These are phyloP conservation scores for Cyclocybe cylindracea DNA, from an alignment of 768 basidiomycete species.

Conservation along the genomic window DNA sequence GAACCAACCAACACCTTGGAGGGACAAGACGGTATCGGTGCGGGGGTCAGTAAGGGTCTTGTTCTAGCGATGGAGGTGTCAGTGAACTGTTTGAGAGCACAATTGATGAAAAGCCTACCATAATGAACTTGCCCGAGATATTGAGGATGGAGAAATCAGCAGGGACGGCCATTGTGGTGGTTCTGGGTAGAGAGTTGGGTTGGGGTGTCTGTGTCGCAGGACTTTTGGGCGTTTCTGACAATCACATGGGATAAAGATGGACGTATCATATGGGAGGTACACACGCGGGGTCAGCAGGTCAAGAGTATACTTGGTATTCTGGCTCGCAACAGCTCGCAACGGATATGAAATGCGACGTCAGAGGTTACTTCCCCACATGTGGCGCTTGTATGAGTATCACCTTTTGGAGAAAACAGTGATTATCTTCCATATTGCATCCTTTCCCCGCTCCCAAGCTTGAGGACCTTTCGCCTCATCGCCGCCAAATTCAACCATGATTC, in stretches of 20 bases:
- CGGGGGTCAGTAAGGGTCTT: conserved; percentile 59
- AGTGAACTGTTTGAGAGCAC: background rate
- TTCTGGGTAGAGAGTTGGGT: conserved; percentile 12
- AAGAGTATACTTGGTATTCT: background rate
- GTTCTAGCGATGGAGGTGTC: conserved; percentile 44
- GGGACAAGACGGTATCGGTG: conserved; percentile 60
- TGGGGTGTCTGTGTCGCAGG: background rate
- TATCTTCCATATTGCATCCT: conserved; percentile 78
- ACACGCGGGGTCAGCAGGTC: background rate
- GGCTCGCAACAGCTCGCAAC: too few species aligned
- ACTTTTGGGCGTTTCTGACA: conserved; percentile 3
- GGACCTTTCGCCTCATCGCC: conserved; percentile 77
- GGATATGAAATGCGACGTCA: background rate
- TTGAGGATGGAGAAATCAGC: conserved; percentile 57
- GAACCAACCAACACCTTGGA: conserved; percentile 77
- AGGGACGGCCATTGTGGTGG: conserved; percentile 65
- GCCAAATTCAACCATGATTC: conserved; percentile 86
- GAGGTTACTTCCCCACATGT: too few species aligned
- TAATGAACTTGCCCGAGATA: conserved; percentile 59
- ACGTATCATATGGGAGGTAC: too few species aligned
- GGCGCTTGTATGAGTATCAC: background rate
- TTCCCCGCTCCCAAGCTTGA: conserved; percentile 86
- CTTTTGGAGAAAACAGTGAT: conserved; percentile 56
- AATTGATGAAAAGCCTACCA: conserved; percentile 41
- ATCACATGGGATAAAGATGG: conserved; percentile 15